Percentiles rank a stretch among this genome's conserved stretches.
Evolutionary conservation across 306 rosid species (phyloP).

Genomic region (Prinsepia uniflora): DNA sequence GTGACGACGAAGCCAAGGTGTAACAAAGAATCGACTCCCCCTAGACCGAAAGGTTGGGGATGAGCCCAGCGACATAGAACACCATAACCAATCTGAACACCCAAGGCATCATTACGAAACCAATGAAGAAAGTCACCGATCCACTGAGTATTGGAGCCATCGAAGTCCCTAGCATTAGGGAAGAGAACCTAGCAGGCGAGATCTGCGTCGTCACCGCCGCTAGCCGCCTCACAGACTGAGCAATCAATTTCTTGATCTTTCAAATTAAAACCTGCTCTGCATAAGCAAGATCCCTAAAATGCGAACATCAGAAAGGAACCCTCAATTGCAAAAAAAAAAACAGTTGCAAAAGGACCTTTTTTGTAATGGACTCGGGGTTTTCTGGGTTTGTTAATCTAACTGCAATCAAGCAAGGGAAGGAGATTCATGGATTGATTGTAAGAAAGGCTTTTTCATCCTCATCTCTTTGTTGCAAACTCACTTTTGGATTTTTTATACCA

Average conservation of each 20-base stretch:
- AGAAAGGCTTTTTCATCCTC: slow-evolving; percentile 47
- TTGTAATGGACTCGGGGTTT: too few species aligned
- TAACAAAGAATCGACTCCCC: slow-evolving; percentile 68
- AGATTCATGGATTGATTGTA: slow-evolving; percentile 63
- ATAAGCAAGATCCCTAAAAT: too few species aligned
- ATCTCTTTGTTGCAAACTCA: slow-evolving; percentile 67
- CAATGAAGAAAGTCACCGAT: slow-evolving; percentile 82
- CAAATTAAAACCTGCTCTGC: too few species aligned
- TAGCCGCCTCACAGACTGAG: slow-evolving; percentile 13
- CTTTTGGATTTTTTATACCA: too few species aligned
- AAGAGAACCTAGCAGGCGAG: slow-evolving; percentile 75
- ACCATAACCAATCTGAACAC: slow-evolving; percentile 68
- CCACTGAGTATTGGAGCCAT: slow-evolving; percentile 87
- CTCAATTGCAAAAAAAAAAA: too few species aligned
- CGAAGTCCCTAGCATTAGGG: slow-evolving; percentile 73
- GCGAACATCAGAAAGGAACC: too few species aligned
- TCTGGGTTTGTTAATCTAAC: too few species aligned
- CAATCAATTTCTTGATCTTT: too few species aligned
- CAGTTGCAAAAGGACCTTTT: too few species aligned
- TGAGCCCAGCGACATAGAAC: slow-evolving; percentile 63
- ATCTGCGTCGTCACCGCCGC: slow-evolving; percentile 34
- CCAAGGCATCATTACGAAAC: slow-evolving; percentile 93
- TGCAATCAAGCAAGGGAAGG: slow-evolving; percentile 70
- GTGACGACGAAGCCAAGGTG: slow-evolving; percentile 37
- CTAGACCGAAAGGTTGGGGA: slow-evolving; percentile 53